Base-by-base conservation (phyloP, 148 eudicot species). In the Fallopia convolvulus region DNA sequence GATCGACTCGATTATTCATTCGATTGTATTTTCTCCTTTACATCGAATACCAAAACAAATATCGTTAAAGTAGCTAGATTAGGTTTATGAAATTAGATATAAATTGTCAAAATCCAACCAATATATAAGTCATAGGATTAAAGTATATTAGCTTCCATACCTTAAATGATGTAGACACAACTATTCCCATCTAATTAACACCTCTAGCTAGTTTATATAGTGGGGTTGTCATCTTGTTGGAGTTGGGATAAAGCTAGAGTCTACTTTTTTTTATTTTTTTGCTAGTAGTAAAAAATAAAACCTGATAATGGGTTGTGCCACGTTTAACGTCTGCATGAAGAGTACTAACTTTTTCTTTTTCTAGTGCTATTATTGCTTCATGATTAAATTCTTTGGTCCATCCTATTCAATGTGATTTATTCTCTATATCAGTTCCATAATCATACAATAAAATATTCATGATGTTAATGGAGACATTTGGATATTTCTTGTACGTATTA, bases 341-440 rank as follows among this genome's bases (percentile, higher is more conserved):
- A 63, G 17, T 63, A 63, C 70, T 23, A 65, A 30, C 7, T 65
- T n/a, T 8, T 12, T 8, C 71, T 65, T 65, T 65, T 65, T 5
- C 26, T 30, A 11, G 6, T 23, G 18, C 71, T 33, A 66, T 66
- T 66, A 66, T 66, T 36, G 72, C 72, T 66, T 66, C 72, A 66
- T 66, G 72, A 66, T 66, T 66, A 66, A 66, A 66, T 66, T 66
- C 72, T 33, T 30, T 66, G 72, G 39, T 66, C 41, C 72, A 32
- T 66, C 72, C 72, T 5, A 66, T 66, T 66, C 42, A 66, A 66
- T 66, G 42, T 33, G n/a, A 66, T 63, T 26, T 4, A 52, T 4
- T 15, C 47, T 44, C 8, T 18, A 55, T 18, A 55, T 55, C 61
- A 18, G 5, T 5, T 55, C 61, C 20, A 55, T 4, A 55, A 55